Evolutionary conservation across 352 stramenopile species (phyloP).

Genomic region (Pythium volutum): DNA sequence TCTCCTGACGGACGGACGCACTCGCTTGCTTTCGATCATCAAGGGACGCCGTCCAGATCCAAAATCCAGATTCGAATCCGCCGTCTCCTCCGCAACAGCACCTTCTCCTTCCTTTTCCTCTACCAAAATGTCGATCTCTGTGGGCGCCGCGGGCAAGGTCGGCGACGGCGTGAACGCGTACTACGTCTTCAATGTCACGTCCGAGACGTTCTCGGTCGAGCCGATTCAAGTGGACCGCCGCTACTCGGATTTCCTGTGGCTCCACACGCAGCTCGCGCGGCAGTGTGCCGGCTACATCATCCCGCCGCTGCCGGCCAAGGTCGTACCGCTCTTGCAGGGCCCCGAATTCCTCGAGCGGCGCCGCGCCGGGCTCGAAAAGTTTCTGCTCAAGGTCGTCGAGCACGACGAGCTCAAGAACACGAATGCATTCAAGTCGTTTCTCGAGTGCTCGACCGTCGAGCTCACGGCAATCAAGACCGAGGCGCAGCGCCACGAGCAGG

Average conservation of each 20-base stretch:
- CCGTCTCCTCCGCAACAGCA: not conserved
- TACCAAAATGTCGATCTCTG: constrained; percentile 42
- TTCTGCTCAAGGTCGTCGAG: constrained; percentile 70
- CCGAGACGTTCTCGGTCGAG: constrained; percentile 36
- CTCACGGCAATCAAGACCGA: constrained; percentile 68
- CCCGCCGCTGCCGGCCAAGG: constrained; percentile 72
- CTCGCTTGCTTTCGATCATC: constrained; percentile 4
- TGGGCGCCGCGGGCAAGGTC: constrained; percentile 69
- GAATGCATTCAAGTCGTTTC: constrained; percentile 66
- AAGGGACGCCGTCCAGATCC: constrained; percentile 1
- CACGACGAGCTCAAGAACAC: constrained; percentile 76
- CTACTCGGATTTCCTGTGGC: constrained; percentile 86
- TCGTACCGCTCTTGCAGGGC: constrained; percentile 73
- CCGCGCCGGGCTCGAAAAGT: constrained; percentile 70
- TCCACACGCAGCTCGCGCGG: constrained; percentile 65
- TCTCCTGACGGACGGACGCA: not conserved
- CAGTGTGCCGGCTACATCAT: constrained; percentile 84
- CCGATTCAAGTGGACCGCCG: constrained; percentile 62
- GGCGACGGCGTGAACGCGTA: constrained; percentile 84
- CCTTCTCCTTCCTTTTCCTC: not conserved
- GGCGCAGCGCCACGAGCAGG: constrained; percentile 15
- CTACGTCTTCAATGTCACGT: constrained; percentile 80
- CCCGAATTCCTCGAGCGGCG: constrained; percentile 79
- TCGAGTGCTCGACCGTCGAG: constrained; percentile 73
- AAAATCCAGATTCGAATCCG: not conserved